Conservation (phyloP, 139 green algal genomes). For the Bryopsis sp. region DNA sequence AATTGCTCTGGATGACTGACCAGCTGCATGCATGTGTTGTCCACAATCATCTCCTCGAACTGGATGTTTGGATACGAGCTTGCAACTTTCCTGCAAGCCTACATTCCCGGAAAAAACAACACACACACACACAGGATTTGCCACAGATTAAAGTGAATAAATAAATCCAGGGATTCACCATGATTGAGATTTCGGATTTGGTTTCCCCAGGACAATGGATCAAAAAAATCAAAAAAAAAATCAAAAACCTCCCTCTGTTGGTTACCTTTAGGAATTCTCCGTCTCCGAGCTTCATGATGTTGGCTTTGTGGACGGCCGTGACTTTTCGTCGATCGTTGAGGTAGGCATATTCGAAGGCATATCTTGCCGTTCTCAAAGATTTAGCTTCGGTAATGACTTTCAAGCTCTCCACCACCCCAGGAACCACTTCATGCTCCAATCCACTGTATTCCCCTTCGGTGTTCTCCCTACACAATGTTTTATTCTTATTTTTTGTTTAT, state of each 20-base stretch:
- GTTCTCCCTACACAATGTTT: too few species aligned
- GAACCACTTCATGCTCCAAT: conserved; percentile 91
- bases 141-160: too few species aligned
- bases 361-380: conserved; percentile 72
- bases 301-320: conserved; percentile 74
- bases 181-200: conserved; percentile 7
- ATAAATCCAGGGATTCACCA: too few species aligned
- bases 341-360: conserved; percentile 82
- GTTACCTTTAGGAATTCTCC: conserved; percentile 89
- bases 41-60: conserved; percentile 93
- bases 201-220: background rate
- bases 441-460: conserved; percentile 96
- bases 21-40: conserved; percentile 96
- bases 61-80: conserved; percentile 79
- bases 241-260: conserved; percentile 8
- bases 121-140: background rate
- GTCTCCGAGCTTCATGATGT: conserved; percentile 98
- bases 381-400: conserved; percentile 91
- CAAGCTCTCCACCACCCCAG: conserved; percentile 85
- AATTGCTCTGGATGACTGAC: conserved; percentile 71
- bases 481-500: too few species aligned
- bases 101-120: background rate
- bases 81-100: conserved; percentile 31
- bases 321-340: conserved; percentile 68
- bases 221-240: too few species aligned